These are phyloP conservation scores for Pezicula neosporulosa DNA, from an alignment of 2,329 filamentous ascomycete genomes.

Conservation along the genomic window DNA sequence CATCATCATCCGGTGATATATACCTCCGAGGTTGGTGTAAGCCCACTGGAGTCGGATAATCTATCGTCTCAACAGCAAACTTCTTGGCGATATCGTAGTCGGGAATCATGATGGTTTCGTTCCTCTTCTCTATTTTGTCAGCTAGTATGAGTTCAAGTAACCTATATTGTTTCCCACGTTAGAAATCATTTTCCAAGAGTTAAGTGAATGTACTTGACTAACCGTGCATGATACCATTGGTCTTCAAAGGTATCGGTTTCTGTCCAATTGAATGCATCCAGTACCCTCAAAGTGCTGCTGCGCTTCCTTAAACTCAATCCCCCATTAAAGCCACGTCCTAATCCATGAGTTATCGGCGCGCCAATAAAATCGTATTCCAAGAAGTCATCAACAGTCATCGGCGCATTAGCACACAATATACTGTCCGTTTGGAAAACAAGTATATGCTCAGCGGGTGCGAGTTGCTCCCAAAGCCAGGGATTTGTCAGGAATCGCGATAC, in stretches of 20 bases:
- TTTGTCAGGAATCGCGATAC: slow-evolving; percentile 25
- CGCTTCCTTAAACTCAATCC: slow-evolving; percentile 31
- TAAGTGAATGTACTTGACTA: slow-evolving; percentile 7
- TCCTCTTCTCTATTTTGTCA: slow-evolving; percentile 14
- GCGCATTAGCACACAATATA: slow-evolving; percentile 23
- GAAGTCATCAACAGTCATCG: slow-evolving; percentile 22
- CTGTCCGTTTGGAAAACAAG: slow-evolving; percentile 26
- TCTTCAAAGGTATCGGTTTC: not conserved
- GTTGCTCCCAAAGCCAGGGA: slow-evolving; percentile 25
- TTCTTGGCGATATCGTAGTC: slow-evolving; percentile 11
- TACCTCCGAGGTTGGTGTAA: slow-evolving; percentile 3
- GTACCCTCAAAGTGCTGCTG: slow-evolving; percentile 1
- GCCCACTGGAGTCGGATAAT: slow-evolving; percentile 5
- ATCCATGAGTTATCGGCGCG: slow-evolving; percentile 20
- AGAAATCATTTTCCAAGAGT: not conserved
- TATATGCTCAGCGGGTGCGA: slow-evolving; percentile 22
- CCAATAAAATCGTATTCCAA: slow-evolving; percentile 27
- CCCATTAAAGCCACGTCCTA: slow-evolving; percentile 26
- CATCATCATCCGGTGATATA: not conserved
- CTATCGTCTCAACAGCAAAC: slow-evolving; percentile 17
- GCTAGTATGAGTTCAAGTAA: not conserved
- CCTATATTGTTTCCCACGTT: not conserved
- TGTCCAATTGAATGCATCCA: slow-evolving; percentile 13
- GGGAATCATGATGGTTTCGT: slow-evolving; percentile 22
- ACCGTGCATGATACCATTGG: slow-evolving; percentile 14